Base-by-base conservation (phyloP, 1,139 yeast species). In the Protomyces inundatus region DNA sequence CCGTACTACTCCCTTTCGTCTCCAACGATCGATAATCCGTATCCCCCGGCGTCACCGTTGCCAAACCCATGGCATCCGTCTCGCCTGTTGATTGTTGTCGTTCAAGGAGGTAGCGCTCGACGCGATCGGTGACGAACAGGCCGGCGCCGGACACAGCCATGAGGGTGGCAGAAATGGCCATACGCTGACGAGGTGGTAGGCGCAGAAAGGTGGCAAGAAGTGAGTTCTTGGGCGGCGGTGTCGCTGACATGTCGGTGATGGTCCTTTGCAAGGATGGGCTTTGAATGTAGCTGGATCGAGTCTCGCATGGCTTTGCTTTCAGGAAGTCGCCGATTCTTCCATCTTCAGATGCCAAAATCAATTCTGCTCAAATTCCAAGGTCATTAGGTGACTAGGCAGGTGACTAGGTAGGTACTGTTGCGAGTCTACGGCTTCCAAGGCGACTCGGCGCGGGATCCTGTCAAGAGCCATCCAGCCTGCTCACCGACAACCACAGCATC, bases 401-500 rank as follows among this genome's bases (percentile, higher is more conserved):
- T n/a, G n/a, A n/a, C n/a, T n/a, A n/a, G n/a, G n/a, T n/a, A n/a
- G n/a, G n/a, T n/a, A 23, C 23, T 23, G 23, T 23, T 2, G 23
- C 23, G 23, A 23, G 23, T 23, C 48, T 39, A 62, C 12, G 65
- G 65, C 35, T 62, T 42, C 35, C 57, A 62, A n/a, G 63, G 65
- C 33, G 54, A 34, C 40, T 12, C 51, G 37, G 65, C 65, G 4
- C 63, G 61, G 9, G 23, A 33, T 14, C 61, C 56, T 33, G 62
- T 62, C 54, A 85, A 84, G 16, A 84, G 85, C 68, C 80, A 81
- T 7, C 52, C 54, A 30, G 79, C 76, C 36, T 80, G 74, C 0
- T 93, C 95, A 36, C 91, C 85, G 0, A 87, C 93, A 36, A 90
- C 79, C 12, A 76, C 79, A 73, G 91, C 91, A 75, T 93, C 98